phyloP scores from a whole-genome alignment of 1,139 yeast species.

The Scheffersomyces cryptocercus region DNA sequence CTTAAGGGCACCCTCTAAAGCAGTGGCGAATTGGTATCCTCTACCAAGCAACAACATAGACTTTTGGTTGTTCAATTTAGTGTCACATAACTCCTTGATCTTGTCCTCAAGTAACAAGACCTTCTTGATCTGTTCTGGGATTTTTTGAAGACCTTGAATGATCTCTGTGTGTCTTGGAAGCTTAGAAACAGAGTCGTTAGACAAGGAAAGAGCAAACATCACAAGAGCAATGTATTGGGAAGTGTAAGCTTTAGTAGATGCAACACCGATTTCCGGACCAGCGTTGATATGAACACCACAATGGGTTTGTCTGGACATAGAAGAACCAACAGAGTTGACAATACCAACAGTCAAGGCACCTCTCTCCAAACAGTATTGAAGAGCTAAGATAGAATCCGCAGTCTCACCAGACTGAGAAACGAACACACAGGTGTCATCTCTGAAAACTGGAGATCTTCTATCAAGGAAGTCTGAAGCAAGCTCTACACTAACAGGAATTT shows the following conservation, averaged over 20 bases:
- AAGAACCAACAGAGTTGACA: constrained; percentile 90
- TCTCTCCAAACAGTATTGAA: constrained; percentile 93
- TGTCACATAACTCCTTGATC: constrained; percentile 75
- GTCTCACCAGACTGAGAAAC: constrained; percentile 99
- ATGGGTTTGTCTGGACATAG: constrained; percentile 92
- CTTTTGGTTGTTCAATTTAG: constrained; percentile 73
- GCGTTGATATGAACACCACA: constrained; percentile 99
- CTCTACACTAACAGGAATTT: constrained; percentile 94
- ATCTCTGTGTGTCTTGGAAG: constrained; percentile 77
- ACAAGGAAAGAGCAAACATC: constrained; percentile 91
- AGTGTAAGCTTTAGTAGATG: constrained; percentile 99
- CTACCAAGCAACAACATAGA: constrained; percentile 91
- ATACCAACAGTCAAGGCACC: constrained; percentile 98
- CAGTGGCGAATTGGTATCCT: constrained; percentile 97
- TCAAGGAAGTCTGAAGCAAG: constrained; percentile 97
- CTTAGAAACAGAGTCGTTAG: constrained; percentile 86
- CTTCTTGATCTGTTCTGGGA: constrained; percentile 82
- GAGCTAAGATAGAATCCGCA: constrained; percentile 96
- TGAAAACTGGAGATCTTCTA: constrained; percentile 91
- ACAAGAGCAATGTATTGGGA: constrained; percentile 97
- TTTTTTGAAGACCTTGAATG: constrained; percentile 78
- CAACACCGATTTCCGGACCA: constrained; percentile 99
- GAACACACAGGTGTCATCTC: constrained; percentile 97
- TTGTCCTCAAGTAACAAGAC: constrained; percentile 73
- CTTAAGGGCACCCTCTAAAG: constrained; percentile 96